phyloP scores from a whole-genome alignment of 148 eudicot species.

The Camellia sinensis region DNA sequence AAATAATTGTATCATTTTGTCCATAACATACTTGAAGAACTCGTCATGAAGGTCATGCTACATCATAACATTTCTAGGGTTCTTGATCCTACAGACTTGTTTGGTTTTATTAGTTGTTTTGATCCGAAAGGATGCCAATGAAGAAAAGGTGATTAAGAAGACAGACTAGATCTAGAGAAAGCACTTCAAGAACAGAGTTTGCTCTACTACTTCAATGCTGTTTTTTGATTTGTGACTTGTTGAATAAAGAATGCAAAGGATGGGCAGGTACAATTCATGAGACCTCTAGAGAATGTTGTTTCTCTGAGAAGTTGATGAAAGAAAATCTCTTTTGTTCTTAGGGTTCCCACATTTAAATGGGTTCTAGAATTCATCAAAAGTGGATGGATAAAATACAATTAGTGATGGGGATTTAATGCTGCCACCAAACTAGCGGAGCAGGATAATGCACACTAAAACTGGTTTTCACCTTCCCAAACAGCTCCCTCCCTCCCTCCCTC shows the following conservation, averaged over 20 bases:
- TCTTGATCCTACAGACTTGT: too few relatives aligned
- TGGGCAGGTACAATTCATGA: not conserved
- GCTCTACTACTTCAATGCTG: not conserved
- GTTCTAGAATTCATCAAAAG: not conserved
- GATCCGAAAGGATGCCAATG: not conserved
- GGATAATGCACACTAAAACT: not conserved
- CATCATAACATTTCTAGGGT: too few relatives aligned
- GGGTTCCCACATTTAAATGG: not conserved
- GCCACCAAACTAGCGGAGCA: not conserved
- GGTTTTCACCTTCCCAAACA: slow-evolving; percentile 3
- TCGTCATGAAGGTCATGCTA: too few relatives aligned
- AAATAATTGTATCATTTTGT: too few relatives aligned
- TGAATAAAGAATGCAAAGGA: not conserved
- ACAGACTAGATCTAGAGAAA: not conserved
- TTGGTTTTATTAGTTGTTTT: too few relatives aligned
- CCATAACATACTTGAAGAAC: too few relatives aligned
- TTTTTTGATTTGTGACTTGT: not conserved
- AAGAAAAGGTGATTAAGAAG: not conserved
- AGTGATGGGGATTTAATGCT: not conserved
- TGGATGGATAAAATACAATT: not conserved
- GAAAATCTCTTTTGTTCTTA: not conserved
- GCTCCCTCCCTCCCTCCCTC: not conserved
- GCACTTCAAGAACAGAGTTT: not conserved
- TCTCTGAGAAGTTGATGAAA: not conserved
- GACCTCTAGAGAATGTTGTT: not conserved